Conservation (phyloP, 23 red algal genomes). For the Gracilaria domingensis region DNA sequence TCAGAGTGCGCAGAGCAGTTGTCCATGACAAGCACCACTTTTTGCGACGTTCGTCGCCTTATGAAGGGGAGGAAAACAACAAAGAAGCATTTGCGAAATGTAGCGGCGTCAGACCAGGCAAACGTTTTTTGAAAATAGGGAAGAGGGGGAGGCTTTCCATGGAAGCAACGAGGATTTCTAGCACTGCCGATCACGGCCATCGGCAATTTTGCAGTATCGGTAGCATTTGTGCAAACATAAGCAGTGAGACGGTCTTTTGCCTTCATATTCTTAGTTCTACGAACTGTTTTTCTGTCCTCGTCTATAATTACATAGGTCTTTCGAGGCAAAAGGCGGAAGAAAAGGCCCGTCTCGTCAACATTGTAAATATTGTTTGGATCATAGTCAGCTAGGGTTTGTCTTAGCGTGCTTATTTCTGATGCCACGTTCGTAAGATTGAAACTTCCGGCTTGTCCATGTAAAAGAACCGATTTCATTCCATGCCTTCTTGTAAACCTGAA, state of each 20-base stretch:
- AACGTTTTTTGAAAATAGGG: slow-evolving; percentile 8
- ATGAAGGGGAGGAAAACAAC: slow-evolving; percentile 14
- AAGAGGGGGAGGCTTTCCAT: background rate
- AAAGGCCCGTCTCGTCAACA: slow-evolving; percentile 59
- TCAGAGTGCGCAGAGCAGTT: slow-evolving; percentile 18
- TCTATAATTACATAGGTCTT: slow-evolving; percentile 15
- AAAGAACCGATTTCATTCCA: background rate
- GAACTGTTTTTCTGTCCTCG: background rate
- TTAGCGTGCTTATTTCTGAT: slow-evolving; percentile 1
- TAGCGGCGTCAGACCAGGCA: slow-evolving; percentile 13
- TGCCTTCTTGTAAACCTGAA: slow-evolving; percentile 33
- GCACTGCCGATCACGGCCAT: slow-evolving; percentile 35
- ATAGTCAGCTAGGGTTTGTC: slow-evolving; percentile 24
- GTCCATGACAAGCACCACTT: slow-evolving; percentile 26
- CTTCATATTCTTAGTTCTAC: slow-evolving; percentile 31
- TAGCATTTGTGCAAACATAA: slow-evolving; percentile 51
- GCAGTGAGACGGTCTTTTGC: slow-evolving; percentile 23
- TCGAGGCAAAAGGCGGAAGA: too few species aligned
- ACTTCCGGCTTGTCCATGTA: slow-evolving; percentile 30
- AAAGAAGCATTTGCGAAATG: slow-evolving; percentile 15
- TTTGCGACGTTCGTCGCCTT: background rate
- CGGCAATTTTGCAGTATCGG: slow-evolving; percentile 26
- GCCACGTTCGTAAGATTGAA: background rate
- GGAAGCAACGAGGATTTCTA: slow-evolving; percentile 40
- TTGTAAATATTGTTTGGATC: slow-evolving; percentile 53